Evolutionary conservation across 2,329 filamentous ascomycete species (phyloP), one percentile per base, ranked within the genome.

Genomic region (Clarireedia sp.): DNA sequence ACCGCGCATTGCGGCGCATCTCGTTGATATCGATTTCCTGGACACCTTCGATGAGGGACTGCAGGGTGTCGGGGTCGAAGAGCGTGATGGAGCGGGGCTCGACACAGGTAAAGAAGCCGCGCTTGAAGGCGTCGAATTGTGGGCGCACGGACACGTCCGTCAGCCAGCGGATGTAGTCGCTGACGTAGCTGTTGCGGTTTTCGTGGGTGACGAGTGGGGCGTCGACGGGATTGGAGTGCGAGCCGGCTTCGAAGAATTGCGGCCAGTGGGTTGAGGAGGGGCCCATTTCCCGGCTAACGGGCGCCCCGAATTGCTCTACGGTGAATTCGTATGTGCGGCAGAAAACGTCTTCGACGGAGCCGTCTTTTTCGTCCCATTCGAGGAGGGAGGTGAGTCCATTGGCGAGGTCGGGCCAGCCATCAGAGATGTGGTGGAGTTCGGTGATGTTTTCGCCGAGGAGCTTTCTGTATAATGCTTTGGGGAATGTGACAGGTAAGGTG

Each of bases 401-500:
- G 1, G 84, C 82, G 3, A 96, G 77, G 16, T 86, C 84, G 1
- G 90, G 88, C 92, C 92, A 97, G 3, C 89, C 90, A 64, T 96
- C 91, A 2, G 78, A 76, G 59, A 97, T 90, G 67, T 91, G 85
- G 47, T 89, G 81, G 2, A 94, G 74, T 55, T 85, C 79, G 36
- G 81, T 82, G 16, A 87, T 82, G 8, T 84, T 82, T 57, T 86
- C 75, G 8, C 81, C 82, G 0, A 95, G 75, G 0, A 97, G 77
- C 63, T 89, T 89, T 52, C 83, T 80, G 71, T 99, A 99, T 3
- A 99, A 78, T 0, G 85, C 88, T 56, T 82, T 79, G 0, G 94
- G 94, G 58, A 99, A 94, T 1, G 87, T 95, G 43, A 97, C 79
- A 0, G 94, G 94, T 1, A 99, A 75, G 0, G 91, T 96, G 23